Conservation (phyloP, 83 land plant species). For the Thuja plicata region DNA sequence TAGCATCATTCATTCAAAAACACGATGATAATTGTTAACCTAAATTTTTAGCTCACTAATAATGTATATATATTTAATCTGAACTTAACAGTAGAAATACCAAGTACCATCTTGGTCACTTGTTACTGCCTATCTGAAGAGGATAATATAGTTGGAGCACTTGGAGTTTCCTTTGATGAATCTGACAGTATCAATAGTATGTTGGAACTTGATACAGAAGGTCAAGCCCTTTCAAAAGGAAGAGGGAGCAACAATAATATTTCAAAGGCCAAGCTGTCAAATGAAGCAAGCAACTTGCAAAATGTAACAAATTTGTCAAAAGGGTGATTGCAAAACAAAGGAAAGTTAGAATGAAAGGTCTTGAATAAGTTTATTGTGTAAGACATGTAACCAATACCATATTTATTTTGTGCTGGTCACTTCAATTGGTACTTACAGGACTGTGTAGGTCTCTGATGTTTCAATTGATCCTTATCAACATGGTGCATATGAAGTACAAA, state of each 20-base stretch:
- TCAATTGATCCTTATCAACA: neutral
- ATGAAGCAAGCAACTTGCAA: neutral
- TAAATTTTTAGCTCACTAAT: neutral
- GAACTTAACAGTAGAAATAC: neutral
- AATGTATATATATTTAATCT: neutral
- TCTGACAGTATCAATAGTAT: neutral
- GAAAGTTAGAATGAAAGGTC: neutral
- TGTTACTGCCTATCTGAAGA: neutral
- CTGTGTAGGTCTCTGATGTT: neutral
- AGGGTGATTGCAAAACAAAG: neutral
- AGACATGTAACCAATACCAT: neutral
- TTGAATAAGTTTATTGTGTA: neutral
- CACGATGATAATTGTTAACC: neutral
- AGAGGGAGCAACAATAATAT: neutral
- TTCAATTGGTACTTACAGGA: neutral
- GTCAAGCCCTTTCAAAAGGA: neutral
- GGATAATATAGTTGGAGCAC: neutral
- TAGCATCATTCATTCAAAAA: neutral
- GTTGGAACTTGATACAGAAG: neutral
- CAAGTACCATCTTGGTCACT: neutral
- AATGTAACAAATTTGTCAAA: neutral
- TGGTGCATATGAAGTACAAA: neutral
- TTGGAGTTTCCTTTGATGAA: neutral
- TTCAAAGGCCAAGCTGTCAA: neutral
- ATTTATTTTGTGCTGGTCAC: neutral